Conservation (phyloP, 768 basidiomycete genomes). For the Pleurotus tuber-regium region DNA sequence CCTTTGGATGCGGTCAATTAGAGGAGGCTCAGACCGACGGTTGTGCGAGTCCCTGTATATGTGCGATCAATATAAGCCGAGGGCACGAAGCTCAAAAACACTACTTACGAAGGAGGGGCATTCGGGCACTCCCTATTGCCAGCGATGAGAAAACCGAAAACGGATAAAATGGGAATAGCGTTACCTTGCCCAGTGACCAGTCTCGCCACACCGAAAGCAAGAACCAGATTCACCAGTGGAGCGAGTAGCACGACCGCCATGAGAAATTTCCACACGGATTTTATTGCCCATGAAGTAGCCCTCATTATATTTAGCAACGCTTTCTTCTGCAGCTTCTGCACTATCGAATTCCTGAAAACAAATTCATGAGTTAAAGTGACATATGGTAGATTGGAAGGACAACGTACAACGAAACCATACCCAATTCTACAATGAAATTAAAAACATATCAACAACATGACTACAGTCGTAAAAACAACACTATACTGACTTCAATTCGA, state of each 20-base stretch:
- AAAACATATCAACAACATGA: slow-evolving; percentile 14
- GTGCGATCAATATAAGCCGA: slow-evolving; percentile 13
- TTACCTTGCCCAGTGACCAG: slow-evolving; percentile 89
- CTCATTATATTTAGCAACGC: slow-evolving; percentile 85
- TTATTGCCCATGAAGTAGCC: slow-evolving; percentile 92
- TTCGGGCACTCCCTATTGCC: slow-evolving; percentile 69
- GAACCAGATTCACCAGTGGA: slow-evolving; percentile 84
- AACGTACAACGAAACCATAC: slow-evolving; percentile 86
- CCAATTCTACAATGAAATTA: slow-evolving; percentile 53
- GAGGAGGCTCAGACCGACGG: slow-evolving; percentile 46
- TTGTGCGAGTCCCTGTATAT: slow-evolving; percentile 35
- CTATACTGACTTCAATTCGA: slow-evolving; percentile 76
- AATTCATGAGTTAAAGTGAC: slow-evolving; percentile 6
- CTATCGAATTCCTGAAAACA: slow-evolving; percentile 73
- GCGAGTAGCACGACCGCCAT: slow-evolving; percentile 78
- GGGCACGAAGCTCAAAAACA: slow-evolving; percentile 41
- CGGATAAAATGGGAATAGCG: slow-evolving; percentile 18
- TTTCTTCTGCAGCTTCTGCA: slow-evolving; percentile 80
- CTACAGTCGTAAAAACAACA: background rate
- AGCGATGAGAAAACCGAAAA: slow-evolving; percentile 1
- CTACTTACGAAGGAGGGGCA: slow-evolving; percentile 28
- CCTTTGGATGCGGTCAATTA: slow-evolving; percentile 58
- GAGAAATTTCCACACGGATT: slow-evolving; percentile 84
- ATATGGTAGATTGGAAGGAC: background rate
- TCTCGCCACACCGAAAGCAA: slow-evolving; percentile 84